These are phyloP conservation scores for Nakataea oryzae DNA, from an alignment of 2,329 filamentous ascomycete genomes.

Conservation along the genomic window DNA sequence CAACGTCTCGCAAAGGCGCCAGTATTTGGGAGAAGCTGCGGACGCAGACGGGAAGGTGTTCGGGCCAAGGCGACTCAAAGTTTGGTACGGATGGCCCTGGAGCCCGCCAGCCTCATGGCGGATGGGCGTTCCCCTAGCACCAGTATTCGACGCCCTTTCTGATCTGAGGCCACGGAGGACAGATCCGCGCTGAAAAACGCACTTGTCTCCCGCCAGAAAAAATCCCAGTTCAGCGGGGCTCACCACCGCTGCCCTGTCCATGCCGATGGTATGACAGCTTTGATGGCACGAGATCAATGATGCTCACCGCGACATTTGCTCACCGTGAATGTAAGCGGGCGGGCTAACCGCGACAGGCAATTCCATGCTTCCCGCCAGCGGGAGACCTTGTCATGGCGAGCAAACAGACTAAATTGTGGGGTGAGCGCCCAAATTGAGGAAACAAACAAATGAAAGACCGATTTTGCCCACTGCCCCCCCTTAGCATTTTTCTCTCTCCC, in stretches of 20 bases:
- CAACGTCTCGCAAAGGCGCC: neutral
- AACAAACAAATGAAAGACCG: neutral
- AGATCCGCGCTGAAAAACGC: neutral
- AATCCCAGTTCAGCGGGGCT: neutral
- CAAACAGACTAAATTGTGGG: no score
- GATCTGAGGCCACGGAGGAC: neutral
- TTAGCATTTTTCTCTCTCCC: neutral
- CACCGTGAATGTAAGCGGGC: no score
- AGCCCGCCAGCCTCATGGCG: neutral
- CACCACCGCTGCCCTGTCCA: neutral
- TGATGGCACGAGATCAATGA: neutral
- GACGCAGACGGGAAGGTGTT: neutral
- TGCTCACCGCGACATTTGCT: no score
- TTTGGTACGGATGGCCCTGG: neutral
- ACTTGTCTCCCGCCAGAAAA: no score
- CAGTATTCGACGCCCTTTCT: neutral
- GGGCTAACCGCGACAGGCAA: neutral
- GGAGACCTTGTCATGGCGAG: no score
- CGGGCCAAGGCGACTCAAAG: neutral
- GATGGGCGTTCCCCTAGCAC: neutral
- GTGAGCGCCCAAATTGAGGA: neutral
- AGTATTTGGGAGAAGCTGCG: neutral
- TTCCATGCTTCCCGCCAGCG: no score
- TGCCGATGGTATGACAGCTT: neutral
- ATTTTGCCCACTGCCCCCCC: no score